Percentiles rank a stretch among this genome's conserved stretches.
These are phyloP conservation scores for Spergularia bocconei DNA, from an alignment of 148 eudicot genomes.

Conservation along the genomic window DNA sequence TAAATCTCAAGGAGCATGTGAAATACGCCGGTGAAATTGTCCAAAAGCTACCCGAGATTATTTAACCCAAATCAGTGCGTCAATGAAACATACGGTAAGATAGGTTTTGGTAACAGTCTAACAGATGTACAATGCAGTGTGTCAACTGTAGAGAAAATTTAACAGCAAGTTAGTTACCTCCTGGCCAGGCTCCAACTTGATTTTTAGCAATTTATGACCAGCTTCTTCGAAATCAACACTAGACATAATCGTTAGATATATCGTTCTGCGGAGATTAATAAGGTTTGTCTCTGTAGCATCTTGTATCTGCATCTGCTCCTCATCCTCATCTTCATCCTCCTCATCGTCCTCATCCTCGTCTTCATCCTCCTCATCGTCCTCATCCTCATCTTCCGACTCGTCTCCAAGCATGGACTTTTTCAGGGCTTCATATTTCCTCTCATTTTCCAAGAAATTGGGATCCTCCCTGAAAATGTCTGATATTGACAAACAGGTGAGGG, in stretches of 20 bases:
- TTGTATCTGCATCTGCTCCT: slow-evolving; percentile 68
- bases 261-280: slow-evolving; percentile 88
- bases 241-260: slow-evolving; percentile 93
- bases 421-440: slow-evolving; percentile 75
- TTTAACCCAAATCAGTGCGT: too few species aligned
- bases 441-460: slow-evolving; percentile 75
- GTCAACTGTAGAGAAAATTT: slow-evolving; percentile 3
- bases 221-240: slow-evolving; percentile 99
- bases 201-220: slow-evolving; percentile 89
- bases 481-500: slow-evolving; percentile 14
- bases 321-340: slow-evolving; percentile 71
- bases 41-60: background rate
- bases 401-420: slow-evolving; percentile 84
- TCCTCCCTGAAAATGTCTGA: slow-evolving; percentile 83
- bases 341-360: slow-evolving; percentile 71
- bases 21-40: background rate
- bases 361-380: slow-evolving; percentile 62
- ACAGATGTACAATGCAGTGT: slow-evolving; percentile 1
- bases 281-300: slow-evolving; percentile 96
- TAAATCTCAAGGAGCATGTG: background rate
- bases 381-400: slow-evolving; percentile 81
- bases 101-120: background rate
- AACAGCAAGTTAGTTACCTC: slow-evolving; percentile 49
- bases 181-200: slow-evolving; percentile 96
- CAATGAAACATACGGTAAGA: background rate